Evolutionary conservation across 2,329 filamentous ascomycete genomes (phyloP), one percentile per base, ranked within the genome.

Genomic region (Endoconidiophora polonica): DNA sequence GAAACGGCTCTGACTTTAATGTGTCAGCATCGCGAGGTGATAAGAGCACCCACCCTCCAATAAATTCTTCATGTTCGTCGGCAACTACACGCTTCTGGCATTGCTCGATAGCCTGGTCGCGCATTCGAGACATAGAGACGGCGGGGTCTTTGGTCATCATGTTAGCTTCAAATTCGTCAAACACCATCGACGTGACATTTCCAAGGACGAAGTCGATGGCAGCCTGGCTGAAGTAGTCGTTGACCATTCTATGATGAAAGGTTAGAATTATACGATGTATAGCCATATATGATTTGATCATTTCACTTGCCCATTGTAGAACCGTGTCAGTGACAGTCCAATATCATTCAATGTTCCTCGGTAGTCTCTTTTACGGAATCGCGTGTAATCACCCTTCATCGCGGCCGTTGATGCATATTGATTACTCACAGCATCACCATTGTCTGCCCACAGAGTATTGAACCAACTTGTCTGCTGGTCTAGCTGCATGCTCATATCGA

Each of bases 381-480:
- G 76, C 1, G 91, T 98, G 60, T 90, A 98, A 63, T 98, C 91
- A 6, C 91, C 91, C 61, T 98, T 98, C 65, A 98, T 77, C 0
- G 91, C 91, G 2, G 87, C 86, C 0, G 91, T 96, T 7, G 87
- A 94, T 1, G 91, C 87, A 63, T 98, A 98, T 62, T 95, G 90
- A 57, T 88, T 87, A 0, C 86, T 94, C 50, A 96, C 86, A 0
- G 88, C 86, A 63, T 98, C 91, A 12, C 91, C 91, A 57, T 98
- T 98, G 61, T 98, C 91, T 0, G 91, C 91, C 90, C 91, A 98
- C 0, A 96, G 70, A 0, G 78, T 87, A 63, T 98, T 96, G 68
- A 96, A 96, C 87, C 90, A 96, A 43, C 79, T 74, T 4, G 85
- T 93, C 50, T 80, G 77, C 52, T 86, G 82, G 61, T 94, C 86